phyloP scores from a whole-genome alignment of 192 early-diverging fungal species.

The Coemansia sp. region DNA sequence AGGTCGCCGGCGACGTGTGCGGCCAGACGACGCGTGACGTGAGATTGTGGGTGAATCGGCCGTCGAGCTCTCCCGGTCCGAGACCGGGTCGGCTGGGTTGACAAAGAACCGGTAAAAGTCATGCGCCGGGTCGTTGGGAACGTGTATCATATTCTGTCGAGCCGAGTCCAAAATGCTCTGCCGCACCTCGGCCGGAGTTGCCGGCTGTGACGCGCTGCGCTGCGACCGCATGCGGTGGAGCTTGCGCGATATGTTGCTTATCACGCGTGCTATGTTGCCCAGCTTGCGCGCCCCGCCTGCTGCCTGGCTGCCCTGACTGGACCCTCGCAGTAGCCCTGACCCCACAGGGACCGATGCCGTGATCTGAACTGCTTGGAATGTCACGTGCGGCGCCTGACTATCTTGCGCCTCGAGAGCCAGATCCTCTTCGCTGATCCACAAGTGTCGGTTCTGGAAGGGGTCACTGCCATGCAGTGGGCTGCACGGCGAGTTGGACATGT shows the following conservation, averaged over 20 bases:
- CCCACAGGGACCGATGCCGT: constrained; percentile 31
- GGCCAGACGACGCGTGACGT: constrained; percentile 18
- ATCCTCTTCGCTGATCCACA: constrained; percentile 31
- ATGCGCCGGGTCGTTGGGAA: constrained; percentile 24
- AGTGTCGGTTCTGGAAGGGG: constrained; percentile 31
- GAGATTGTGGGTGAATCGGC: constrained; percentile 45
- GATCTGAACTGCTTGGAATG: constrained; percentile 12
- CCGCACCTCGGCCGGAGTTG: constrained; percentile 43
- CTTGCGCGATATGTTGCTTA: constrained; percentile 41
- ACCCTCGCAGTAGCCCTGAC: constrained; percentile 26
- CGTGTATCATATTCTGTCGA: constrained; percentile 31
- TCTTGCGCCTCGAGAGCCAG: constrained; percentile 10
- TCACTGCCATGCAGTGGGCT: constrained; percentile 24
- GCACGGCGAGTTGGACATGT: constrained; percentile 38
- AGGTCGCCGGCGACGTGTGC: constrained; percentile 20
- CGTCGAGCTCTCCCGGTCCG: constrained; percentile 33
- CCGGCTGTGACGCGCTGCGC: constrained; percentile 53
- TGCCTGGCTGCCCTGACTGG: constrained; percentile 10
- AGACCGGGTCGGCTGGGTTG: constrained; percentile 47
- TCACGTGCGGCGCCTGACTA: background rate
- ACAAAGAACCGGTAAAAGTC: constrained; percentile 47
- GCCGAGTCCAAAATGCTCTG: constrained; percentile 43
- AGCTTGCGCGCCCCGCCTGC: constrained; percentile 12
- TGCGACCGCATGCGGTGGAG: constrained; percentile 42
- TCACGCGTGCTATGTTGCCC: constrained; percentile 42